Evolutionary conservation across 768 basidiomycete genomes (phyloP), one percentile per base, ranked within the genome.

Genomic region (Xerocomellus dryophilus): DNA sequence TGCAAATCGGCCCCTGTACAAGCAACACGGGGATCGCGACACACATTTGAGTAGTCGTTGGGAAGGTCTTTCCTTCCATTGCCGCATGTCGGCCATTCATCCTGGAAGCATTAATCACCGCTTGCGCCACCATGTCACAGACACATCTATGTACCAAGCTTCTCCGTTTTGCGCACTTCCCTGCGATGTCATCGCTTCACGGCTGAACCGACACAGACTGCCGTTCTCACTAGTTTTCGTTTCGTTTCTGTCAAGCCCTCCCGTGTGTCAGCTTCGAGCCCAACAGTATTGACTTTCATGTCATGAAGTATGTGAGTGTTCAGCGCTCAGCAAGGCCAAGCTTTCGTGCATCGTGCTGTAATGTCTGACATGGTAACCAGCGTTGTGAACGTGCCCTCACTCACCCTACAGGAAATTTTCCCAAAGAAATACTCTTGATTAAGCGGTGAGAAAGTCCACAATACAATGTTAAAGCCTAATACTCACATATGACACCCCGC

Each of bases 101-200:
- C 54, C 61, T 66, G 54, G 62, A 66, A 61, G 56, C 41, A 42
- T 69, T 64, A 61, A 69, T 71, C 67, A 59, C 67, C 57, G 53
- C 58, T 50, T 17, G 68, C 61, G 69, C 66, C 66, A 63, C 68
- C 57, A 59, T 50, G 40, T 50, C 50, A 61, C 56, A 58, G 60
- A 51, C 53, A 50, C 51, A 29, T 65, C 60, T 18, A 58, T 46
- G 50, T 34, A 56, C 48, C 35, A 53, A 43, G 29, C 64, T 60
- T 66, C 66, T 63, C 61, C 48, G 61, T 55, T n/a, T 44, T 55
- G 53, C 18, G 40, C 48, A 47, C 58, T 66, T 66, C 51, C 52
- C 43, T 66, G 65, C 65, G 65, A 66, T 35, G 62, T 61, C 56
- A 67, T 68, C 66, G 64, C 64, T 56, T 46, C 36, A 61, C 43